Percentiles rank a stretch among this genome's conserved stretches.
Conservation (phyloP, 2,329 filamentous ascomycete species). For the Davidsoniella australis region DNA sequence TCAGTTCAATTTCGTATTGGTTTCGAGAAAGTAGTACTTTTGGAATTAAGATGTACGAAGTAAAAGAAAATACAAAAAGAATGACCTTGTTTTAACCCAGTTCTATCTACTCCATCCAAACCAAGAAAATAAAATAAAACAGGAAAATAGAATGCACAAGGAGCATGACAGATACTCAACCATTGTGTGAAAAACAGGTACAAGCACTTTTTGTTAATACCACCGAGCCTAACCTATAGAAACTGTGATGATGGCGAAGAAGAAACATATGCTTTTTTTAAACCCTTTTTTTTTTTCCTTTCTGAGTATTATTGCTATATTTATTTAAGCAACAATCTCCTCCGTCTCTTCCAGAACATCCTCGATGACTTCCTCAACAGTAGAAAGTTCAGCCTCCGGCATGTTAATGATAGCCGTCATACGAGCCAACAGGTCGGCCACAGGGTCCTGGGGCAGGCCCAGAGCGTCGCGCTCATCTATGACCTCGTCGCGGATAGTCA, state of each 20-base stretch:
- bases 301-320: not conserved
- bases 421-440: conserved; percentile 42
- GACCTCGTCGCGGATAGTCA: conserved; percentile 53
- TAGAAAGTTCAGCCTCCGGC: conserved; percentile 31
- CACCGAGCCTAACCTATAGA: not conserved
- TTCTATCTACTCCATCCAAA: not conserved
- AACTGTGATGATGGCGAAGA: not conserved
- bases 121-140: not conserved
- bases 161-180: not conserved
- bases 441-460: conserved; percentile 48
- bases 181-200: not conserved
- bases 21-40: too few species aligned
- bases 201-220: not conserved
- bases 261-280: not conserved
- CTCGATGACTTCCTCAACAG: conserved; percentile 79
- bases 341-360: conserved; percentile 76
- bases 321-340: conserved; percentile 39
- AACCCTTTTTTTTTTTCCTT: not conserved
- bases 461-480: conserved; percentile 51
- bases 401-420: conserved; percentile 40
- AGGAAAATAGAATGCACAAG: not conserved
- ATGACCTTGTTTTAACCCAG: not conserved
- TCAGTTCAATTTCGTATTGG: too few species aligned
- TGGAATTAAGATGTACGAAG: not conserved
- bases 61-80: not conserved